These are phyloP conservation scores for Marasmius fiardii DNA, from an alignment of 1,284 basidiomycete genomes.

Conservation along the genomic window DNA sequence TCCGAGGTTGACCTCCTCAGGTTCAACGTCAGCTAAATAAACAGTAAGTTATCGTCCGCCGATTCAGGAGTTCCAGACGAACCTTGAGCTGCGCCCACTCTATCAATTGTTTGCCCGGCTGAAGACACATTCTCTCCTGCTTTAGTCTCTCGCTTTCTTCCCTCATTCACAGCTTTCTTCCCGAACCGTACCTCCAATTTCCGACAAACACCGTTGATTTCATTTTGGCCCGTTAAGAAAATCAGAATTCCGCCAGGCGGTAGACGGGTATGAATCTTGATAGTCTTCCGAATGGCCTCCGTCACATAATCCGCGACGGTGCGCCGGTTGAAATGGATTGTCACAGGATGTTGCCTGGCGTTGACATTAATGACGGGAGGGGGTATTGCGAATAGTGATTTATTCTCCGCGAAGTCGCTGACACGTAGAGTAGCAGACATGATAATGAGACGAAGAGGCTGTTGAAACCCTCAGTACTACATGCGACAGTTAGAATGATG, in stretches of 20 bases:
- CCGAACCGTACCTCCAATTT: conserved; percentile 83
- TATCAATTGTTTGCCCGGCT: conserved; percentile 12
- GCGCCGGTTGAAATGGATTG: conserved; percentile 88
- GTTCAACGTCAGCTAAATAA: conserved; percentile 56
- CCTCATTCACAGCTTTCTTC: conserved; percentile 56
- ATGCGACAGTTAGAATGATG: neutral
- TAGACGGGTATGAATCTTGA: conserved; percentile 90
- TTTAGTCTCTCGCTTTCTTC: conserved; percentile 27
- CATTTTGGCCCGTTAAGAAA: conserved; percentile 98
- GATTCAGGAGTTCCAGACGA: conserved; percentile 6
- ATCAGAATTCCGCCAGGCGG: conserved; percentile 94
- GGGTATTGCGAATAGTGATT: conserved; percentile 73
- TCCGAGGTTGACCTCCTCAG: conserved; percentile 82
- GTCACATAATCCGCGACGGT: conserved; percentile 87
- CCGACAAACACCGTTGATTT: conserved; percentile 88
- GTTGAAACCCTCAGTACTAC: conserved; percentile 3
- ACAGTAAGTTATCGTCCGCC: conserved; percentile 3
- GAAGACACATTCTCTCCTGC: conserved; percentile 23
- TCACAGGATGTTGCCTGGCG: conserved; percentile 94
- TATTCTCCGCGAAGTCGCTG: conserved; percentile 90
- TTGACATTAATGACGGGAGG: conserved; percentile 91
- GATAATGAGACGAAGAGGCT: conserved; percentile 92
- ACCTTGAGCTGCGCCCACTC: conserved; percentile 51
- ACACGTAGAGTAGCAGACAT: conserved; percentile 99
- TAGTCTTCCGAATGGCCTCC: conserved; percentile 88